A percentile compares a stretch with the other conserved stretches of the same genome.
Evolutionary conservation across 768 basidiomycete species (phyloP).

Genomic region (Phylloporus rhodoxanthus): DNA sequence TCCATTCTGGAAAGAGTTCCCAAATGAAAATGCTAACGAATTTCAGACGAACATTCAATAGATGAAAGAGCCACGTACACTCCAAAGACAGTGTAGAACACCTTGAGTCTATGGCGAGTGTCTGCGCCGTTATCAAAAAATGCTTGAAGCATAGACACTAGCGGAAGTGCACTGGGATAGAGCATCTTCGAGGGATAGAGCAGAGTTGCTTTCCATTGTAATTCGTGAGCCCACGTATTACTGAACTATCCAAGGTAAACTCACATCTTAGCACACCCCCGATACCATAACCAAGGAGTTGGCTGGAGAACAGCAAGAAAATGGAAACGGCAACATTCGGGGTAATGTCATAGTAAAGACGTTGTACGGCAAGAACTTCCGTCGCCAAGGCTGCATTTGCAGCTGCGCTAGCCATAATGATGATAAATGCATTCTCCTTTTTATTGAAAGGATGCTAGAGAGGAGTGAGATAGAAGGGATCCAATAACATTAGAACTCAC

Average conservation of each 20-base stretch:
- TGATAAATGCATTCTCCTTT: slow-evolving; percentile 54
- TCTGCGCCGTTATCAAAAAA: slow-evolving; percentile 39
- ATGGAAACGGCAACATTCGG: slow-evolving; percentile 43
- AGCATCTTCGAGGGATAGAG: slow-evolving; percentile 45
- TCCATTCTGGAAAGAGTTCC: slow-evolving; percentile 26
- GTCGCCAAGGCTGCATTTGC: slow-evolving; percentile 50
- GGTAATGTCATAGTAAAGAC: slow-evolving; percentile 47
- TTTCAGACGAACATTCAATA: background rate
- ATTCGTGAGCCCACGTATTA: background rate
- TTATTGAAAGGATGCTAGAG: slow-evolving; percentile 54
- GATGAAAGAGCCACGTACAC: slow-evolving; percentile 29
- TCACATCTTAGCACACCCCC: slow-evolving; percentile 47
- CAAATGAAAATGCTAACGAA: slow-evolving; percentile 31
- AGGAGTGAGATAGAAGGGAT: background rate
- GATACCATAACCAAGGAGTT: slow-evolving; percentile 47
- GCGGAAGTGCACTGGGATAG: slow-evolving; percentile 31
- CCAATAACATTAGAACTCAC: slow-evolving; percentile 24
- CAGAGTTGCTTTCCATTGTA: slow-evolving; percentile 13
- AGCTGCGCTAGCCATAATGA: slow-evolving; percentile 53
- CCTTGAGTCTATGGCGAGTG: slow-evolving; percentile 37
- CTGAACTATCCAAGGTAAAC: slow-evolving; percentile 1
- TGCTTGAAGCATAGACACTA: slow-evolving; percentile 24
- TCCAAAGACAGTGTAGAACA: slow-evolving; percentile 22
- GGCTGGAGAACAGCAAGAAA: slow-evolving; percentile 35
- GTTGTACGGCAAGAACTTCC: slow-evolving; percentile 49